Base-by-base conservation (phyloP, 768 basidiomycete genomes). In the Russula griseocarnosa region DNA sequence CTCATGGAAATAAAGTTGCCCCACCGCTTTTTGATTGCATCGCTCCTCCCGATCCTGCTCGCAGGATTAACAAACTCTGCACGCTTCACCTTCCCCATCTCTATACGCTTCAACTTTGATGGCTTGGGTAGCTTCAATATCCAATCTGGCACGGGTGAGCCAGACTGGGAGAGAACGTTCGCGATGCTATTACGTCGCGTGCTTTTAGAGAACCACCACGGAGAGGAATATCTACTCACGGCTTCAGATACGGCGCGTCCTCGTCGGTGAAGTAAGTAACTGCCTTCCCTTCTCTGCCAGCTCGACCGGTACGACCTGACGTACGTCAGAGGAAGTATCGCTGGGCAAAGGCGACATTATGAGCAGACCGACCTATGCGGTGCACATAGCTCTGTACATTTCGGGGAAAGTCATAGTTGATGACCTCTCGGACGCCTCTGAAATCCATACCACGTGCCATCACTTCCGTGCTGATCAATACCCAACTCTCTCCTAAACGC, bases 361-460 rank as follows among this genome's bases (percentile, higher is more conserved):
- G 5, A 28, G 62, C 22, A 51, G 44, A 71, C 77, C 53, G 42
- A 88, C 92, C 96, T 57, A 99, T 97, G 26, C 97, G 82, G 75
- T 99, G 97, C 49, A 99, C 83, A 71, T 99, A 99, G 71, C 91
- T 94, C 74, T 96, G 94, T 2, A 96, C 88, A 60, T 86, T 95
- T 44, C 89, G 94, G 3, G 97, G 97, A 75, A 98, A 98, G 76
- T 98, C 96, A 70, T 91, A 95, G 74, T 98, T 99, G 72, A 98
- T 88, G 11, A 99, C 94, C 71, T 98, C 91, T 63, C 86, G 80
- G 57, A 96, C 85, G 11, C 95, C 94, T 73, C 88, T 90, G 79
- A 99, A 98, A 72, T 98, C 97, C 88, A 99, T 94, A 3, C 97
- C 97, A 69, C 97, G 83, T 26, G 93, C 94, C 92, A 98, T 91